Percentiles rank a stretch among this genome's conserved stretches.
phyloP scores from a whole-genome alignment of 2,329 filamentous ascomycete species.

The Nakataea oryzae region DNA sequence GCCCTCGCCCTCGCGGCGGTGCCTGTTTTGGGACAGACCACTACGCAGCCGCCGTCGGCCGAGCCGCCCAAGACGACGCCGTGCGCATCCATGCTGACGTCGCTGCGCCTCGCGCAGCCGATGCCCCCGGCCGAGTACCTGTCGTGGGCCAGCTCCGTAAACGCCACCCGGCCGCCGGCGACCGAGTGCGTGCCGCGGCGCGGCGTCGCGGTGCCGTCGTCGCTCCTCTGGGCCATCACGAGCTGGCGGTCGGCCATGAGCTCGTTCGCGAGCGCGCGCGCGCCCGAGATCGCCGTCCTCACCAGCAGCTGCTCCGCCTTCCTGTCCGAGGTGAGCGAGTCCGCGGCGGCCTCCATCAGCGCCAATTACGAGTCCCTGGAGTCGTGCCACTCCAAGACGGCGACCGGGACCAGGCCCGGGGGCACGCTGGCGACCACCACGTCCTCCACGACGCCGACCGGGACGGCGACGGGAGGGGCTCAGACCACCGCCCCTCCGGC shows the following conservation, averaged over 20 bases:
- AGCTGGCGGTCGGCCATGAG: background rate
- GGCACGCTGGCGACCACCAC: no score
- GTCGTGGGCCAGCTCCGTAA: slow-evolving; percentile 1
- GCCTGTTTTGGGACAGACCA: background rate
- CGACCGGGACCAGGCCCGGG: no score
- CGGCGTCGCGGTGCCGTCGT: background rate
- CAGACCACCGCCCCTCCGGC: background rate
- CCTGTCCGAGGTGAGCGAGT: background rate
- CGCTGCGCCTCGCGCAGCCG: background rate
- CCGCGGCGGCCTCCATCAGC: no score
- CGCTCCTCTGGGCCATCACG: background rate
- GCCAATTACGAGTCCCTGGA: no score
- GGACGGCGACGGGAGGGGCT: no score
- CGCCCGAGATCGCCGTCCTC: background rate
- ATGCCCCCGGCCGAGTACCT: background rate
- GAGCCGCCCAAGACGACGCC: background rate
- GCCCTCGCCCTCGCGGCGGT: background rate
- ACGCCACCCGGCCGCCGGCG: background rate
- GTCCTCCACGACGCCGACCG: no score
- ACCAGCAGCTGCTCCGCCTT: background rate
- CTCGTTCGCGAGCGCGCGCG: background rate
- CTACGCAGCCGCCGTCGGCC: background rate
- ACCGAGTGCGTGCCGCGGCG: background rate
- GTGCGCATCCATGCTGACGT: background rate
- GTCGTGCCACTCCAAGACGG: background rate